Conservation (phyloP, 768 basidiomycete genomes). For the Lentinula aciculospora region DNA sequence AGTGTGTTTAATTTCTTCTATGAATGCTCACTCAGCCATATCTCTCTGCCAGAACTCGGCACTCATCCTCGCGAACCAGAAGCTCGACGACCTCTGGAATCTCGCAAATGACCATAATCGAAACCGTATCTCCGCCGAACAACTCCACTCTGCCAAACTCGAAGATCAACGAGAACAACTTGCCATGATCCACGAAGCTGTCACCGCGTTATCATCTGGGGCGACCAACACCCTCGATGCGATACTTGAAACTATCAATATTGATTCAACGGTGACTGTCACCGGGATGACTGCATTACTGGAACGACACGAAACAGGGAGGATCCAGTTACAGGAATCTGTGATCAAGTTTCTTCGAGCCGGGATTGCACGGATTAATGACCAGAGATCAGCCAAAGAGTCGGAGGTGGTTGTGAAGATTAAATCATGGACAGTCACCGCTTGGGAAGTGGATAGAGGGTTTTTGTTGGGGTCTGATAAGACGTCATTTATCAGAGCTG, state of each 20-base stretch:
- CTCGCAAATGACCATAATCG: neutral
- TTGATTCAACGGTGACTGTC: neutral
- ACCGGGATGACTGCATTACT: constrained; percentile 4
- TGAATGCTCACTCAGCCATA: neutral
- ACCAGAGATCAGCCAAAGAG: neutral
- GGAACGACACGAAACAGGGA: constrained; percentile 3
- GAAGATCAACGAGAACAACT: neutral
- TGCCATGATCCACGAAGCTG: neutral
- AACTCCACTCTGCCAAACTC: neutral
- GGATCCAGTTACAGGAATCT: neutral
- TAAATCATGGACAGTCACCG: constrained; percentile 5
- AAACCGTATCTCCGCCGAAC: neutral
- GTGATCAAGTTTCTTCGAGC: constrained; percentile 3
- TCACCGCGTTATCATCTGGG: neutral
- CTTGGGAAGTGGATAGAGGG: constrained; percentile 1
- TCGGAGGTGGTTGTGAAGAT: neutral
- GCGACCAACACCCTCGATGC: neutral
- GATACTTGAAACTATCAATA: constrained; percentile 1
- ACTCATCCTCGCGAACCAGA: neutral
- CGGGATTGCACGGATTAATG: neutral
- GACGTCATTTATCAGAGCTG: neutral
- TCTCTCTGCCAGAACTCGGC: neutral
- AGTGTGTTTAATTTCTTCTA: neutral
- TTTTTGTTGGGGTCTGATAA: constrained; percentile 1
- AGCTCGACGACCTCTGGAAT: constrained; percentile 1